Evolutionary conservation across 2,329 filamentous ascomycete genomes (phyloP).

Genomic region (Orbilia oligospora): DNA sequence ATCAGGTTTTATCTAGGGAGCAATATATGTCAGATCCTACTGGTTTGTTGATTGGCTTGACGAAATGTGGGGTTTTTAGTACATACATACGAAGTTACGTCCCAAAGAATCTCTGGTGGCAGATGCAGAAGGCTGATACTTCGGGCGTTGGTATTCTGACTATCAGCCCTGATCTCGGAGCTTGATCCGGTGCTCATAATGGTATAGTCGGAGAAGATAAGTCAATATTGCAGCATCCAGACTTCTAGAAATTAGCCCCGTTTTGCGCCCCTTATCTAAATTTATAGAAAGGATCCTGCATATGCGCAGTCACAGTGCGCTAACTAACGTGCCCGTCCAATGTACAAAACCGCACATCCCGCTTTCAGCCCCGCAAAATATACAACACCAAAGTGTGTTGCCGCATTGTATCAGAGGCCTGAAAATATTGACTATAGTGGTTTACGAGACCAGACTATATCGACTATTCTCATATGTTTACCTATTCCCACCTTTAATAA

Average conservation of each 20-base stretch:
- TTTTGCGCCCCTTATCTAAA: neutral
- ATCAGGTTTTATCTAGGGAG: slow-evolving; percentile 6
- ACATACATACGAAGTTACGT: slow-evolving; percentile 34
- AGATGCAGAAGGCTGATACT: neutral
- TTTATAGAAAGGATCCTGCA: slow-evolving; percentile 9
- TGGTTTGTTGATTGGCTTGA: neutral
- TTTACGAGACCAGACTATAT: no score
- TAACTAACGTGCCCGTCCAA: neutral
- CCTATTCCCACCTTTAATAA: no score
- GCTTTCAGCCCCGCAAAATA: slow-evolving; percentile 21
- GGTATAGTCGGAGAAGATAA: no score
- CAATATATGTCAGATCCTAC: neutral
- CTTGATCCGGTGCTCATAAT: neutral
- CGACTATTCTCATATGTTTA: no score
- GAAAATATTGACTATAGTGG: no score
- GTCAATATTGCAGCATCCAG: neutral
- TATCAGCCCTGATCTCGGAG: neutral
- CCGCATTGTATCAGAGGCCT: no score
- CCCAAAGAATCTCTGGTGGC: slow-evolving; percentile 23
- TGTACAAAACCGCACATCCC: slow-evolving; percentile 9
- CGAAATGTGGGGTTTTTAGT: no score
- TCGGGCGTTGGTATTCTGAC: neutral
- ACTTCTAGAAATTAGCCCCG: neutral
- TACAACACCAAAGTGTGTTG: slow-evolving; percentile 18
- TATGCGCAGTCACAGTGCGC: no score